Base-by-base conservation (phyloP, 2,329 filamentous ascomycete species). In the Rhinocladiella similis region DNA sequence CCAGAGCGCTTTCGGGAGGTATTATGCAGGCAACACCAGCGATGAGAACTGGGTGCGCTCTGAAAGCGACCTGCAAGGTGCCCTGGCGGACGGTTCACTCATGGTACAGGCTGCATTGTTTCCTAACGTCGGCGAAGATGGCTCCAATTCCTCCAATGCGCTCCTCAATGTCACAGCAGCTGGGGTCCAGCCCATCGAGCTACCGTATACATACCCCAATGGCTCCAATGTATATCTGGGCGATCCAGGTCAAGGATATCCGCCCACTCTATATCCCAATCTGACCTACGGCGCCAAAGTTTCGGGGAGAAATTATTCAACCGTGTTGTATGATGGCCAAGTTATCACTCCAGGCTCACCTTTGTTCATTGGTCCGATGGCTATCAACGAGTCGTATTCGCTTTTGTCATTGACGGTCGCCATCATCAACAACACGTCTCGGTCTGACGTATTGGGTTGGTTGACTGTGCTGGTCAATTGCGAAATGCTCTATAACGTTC, bases 321-420 rank as follows among this genome's bases (percentile, higher is more conserved):
- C 73, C 72, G 80, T 77, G 2, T 68, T 68, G 3, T 78, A 73
- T 53, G 63, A 77, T 6, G 77, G 76, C 16, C 48, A 43, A 36
- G 41, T 36, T 20, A 38, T 67, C 16, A 69, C 71, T 43, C 50
- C 59, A 0, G 71, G 70, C n/a, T 77, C 74, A 5, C 84, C 84
- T 1, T 76, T 96, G n/a, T 74, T 96, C 1, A 79, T 94, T 0
- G 92, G 92, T 0, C 91, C 91, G 0, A 77, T 90, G 55, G 77
- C 83, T 20, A 73, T 94, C 61, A 94, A 95, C 68, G 75, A 82
- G 43, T 83, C 84, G 0, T 89, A 88, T 61, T 89, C 89, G 19
- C 75, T 97, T 10, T 70, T 96, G 12, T 96, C 91, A 2, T 77
- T 96, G 56, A 96, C 91, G 0, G 74, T 93, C 14, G 90, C 91